A percentile compares a stretch with the other conserved stretches of the same genome.
Conservation (phyloP, 192 early-diverging fungal genomes). For the Gaertneriomyces sp. region DNA sequence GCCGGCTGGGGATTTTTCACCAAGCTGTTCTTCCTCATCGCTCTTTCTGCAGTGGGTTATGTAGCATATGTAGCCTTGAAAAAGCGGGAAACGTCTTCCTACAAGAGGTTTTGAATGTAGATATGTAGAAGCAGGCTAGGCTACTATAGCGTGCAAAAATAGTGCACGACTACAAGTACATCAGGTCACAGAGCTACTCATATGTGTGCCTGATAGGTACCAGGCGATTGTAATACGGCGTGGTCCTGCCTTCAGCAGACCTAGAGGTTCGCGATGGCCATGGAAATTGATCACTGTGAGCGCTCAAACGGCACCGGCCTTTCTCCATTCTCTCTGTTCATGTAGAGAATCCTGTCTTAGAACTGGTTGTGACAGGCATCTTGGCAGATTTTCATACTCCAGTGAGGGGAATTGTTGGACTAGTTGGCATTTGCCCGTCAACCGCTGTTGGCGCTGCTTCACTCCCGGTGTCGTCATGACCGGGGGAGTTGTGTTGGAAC, state of each 20-base stretch:
- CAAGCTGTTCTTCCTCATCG: constrained; percentile 31
- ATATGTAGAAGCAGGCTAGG: too few relatives aligned
- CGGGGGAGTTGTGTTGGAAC: constrained; percentile 5
- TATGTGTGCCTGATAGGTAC: too few relatives aligned
- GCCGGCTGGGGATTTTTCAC: constrained; percentile 21
- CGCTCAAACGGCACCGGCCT: constrained; percentile 6
- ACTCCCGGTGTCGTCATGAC: constrained; percentile 9
- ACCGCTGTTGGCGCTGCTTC: neutral
- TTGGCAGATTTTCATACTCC: constrained; percentile 21
- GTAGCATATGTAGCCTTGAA: constrained; percentile 32
- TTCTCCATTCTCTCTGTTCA: constrained; percentile 12
- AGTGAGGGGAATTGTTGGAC: neutral
- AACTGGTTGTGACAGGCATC: constrained; percentile 6
- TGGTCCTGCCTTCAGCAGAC: too few relatives aligned
- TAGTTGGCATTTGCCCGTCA: constrained; percentile 7
- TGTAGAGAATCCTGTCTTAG: constrained; percentile 22
- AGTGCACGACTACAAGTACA: too few relatives aligned
- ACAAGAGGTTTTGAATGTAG: constrained; percentile 58
- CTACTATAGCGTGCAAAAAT: too few relatives aligned
- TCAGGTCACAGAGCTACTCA: too few relatives aligned
- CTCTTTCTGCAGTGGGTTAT: constrained; percentile 26
- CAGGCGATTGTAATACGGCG: too few relatives aligned
- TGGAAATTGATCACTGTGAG: neutral
- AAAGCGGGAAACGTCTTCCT: constrained; percentile 37
- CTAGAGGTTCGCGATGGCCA: too few relatives aligned